Evolutionary conservation across 1,139 yeast species (phyloP), one percentile per base, ranked within the genome.

Genomic region (Debaryomyces subglobosus): DNA sequence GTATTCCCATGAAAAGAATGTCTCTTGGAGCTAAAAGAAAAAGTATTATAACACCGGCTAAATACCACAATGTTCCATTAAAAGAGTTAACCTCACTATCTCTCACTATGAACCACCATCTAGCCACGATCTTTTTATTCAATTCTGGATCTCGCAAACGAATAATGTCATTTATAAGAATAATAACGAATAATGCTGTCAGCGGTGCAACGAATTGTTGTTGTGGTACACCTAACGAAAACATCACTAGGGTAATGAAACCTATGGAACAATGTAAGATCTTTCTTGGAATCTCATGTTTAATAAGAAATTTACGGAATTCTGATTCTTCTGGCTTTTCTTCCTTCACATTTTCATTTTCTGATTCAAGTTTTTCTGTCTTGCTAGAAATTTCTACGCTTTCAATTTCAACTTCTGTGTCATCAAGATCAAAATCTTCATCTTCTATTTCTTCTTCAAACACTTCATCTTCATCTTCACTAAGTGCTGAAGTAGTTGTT

Each of bases 261-360:
- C 97, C 99, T 47, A 91, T 89, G 1, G 96, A 86, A 5, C 94
- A 86, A 65, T 94, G 99, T 51, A 94, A 81, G 4, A 79, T 71
- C 65, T 94, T 94, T 59, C 99, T 79, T 3, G 96, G 95, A 20
- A 94, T 75, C 65, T 94, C 99, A 63, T 94, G 94, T 60, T 87
- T 88, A 35, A 84, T 78, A 37, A 85, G 66, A 56, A 84, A 82
- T 45, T 74, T 74, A 21, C 81, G 77, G 59, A 83, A 74, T 53
- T 62, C 59, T 4, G 46, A 43, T 30, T 6, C 20, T 25, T 24
- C 20, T 20, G 10, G 24, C 39, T 36, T 13, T 9, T 34, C 12
- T 33, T 34, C 38, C 3, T 34, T n/a, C 5, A 16, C 10, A 10
- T 20, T 16, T 27, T 15, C 30, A 21, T 36, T 24, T 16, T 32